Evolutionary conservation across 805 yeast genomes (phyloP).

Genomic region (Torulaspora microellipsoides): DNA sequence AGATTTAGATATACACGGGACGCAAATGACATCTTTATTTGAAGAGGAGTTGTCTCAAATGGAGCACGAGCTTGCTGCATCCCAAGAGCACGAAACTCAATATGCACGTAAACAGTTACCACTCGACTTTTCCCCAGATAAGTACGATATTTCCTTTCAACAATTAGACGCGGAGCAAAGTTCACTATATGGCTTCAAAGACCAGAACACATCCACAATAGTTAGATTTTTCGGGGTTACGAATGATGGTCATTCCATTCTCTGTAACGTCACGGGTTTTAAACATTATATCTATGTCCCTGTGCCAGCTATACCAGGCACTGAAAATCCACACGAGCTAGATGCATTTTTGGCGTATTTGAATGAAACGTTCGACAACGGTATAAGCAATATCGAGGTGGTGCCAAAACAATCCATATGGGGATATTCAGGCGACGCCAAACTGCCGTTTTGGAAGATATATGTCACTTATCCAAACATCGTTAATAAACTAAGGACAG

Average conservation of each 20-base stretch:
- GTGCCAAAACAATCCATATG: constrained; percentile 78
- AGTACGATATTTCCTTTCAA: constrained; percentile 65
- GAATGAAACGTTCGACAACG: constrained; percentile 44
- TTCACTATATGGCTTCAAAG: constrained; percentile 35
- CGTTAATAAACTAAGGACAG: constrained; percentile 65
- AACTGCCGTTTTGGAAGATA: constrained; percentile 75
- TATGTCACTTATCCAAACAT: constrained; percentile 60
- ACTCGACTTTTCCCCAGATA: constrained; percentile 42
- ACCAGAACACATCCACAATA: constrained; percentile 42
- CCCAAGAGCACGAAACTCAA: constrained; percentile 25
- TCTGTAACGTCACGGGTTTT: constrained; percentile 87
- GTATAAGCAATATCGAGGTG: constrained; percentile 63
- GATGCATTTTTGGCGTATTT: constrained; percentile 44
- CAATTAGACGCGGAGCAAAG: constrained; percentile 95
- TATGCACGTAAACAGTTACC: constrained; percentile 61
- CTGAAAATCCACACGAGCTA: constrained; percentile 30
- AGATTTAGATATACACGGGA: constrained; percentile 22
- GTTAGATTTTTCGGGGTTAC: constrained; percentile 94
- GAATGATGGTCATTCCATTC: constrained; percentile 76
- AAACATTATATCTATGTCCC: constrained; percentile 88
- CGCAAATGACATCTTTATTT: constrained; percentile 24
- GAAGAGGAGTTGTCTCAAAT: constrained; percentile 31
- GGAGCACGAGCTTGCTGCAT: constrained; percentile 30
- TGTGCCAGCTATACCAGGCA: constrained; percentile 63
- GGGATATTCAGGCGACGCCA: constrained; percentile 82